phyloP scores from a whole-genome alignment of 176 grass and related monocot genomes.

The Aegilops umbellulata region DNA sequence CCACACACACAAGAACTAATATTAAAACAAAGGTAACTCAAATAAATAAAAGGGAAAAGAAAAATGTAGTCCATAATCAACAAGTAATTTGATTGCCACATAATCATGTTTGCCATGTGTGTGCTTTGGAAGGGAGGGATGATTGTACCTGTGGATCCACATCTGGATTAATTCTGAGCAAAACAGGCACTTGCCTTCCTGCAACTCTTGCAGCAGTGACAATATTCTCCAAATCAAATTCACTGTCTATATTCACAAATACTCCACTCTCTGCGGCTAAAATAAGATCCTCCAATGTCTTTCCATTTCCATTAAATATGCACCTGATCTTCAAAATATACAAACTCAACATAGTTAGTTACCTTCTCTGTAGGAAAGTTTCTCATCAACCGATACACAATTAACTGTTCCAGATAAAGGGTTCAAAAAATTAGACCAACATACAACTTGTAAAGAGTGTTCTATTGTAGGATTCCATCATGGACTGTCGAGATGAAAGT shows the following conservation, averaged over 20 bases:
- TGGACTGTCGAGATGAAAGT: neutral
- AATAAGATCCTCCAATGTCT: conserved; percentile 78
- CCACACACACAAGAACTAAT: too few species aligned
- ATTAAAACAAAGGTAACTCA: neutral
- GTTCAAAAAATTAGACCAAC: neutral
- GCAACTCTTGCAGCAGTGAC: conserved; percentile 60
- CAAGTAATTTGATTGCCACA: conserved; percentile 9
- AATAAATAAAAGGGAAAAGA: neutral
- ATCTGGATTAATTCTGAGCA: conserved; percentile 97
- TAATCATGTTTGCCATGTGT: neutral
- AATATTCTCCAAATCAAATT: conserved; percentile 97
- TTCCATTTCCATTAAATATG: conserved; percentile 99
- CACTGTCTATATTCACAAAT: conserved; percentile 97
- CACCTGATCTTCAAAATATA: conserved; percentile 76
- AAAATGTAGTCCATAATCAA: neutral
- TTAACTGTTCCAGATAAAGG: neutral
- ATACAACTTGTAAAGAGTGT: neutral
- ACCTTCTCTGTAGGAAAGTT: neutral
- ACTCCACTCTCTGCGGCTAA: conserved; percentile 85
- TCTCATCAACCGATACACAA: neutral
- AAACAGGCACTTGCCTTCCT: conserved; percentile 86
- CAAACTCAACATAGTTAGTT: conserved; percentile 19
- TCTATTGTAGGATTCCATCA: neutral
- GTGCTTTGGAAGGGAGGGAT: neutral
- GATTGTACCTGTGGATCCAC: conserved; percentile 90